Conservation (phyloP, 306 rosid species). For the Calophaca sinica region DNA sequence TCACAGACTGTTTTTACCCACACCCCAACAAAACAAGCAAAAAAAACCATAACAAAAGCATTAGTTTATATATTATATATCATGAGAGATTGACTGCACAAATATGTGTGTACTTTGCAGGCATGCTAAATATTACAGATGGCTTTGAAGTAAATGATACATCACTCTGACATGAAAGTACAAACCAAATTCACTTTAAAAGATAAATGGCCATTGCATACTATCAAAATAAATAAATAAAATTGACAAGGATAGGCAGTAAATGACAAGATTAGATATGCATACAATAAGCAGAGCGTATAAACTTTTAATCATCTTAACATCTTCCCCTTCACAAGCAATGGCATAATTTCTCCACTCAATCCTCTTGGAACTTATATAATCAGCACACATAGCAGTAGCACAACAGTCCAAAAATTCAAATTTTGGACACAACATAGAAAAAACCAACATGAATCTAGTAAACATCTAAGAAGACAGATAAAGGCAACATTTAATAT, state of each 20-base stretch:
- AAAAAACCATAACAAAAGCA: background rate
- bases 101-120: background rate
- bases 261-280: slow-evolving; percentile 21
- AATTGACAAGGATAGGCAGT: background rate
- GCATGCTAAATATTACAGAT: background rate
- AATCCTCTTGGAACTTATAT: slow-evolving; percentile 22
- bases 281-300: background rate
- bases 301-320: slow-evolving; percentile 20
- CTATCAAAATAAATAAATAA: background rate
- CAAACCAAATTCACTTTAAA: slow-evolving; percentile 21
- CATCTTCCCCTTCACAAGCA: slow-evolving; percentile 8
- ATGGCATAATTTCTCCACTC: background rate
- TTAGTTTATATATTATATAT: background rate
- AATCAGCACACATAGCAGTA: slow-evolving; percentile 2
- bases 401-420: slow-evolving; percentile 34
- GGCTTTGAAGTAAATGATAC: slow-evolving; percentile 18
- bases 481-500: slow-evolving; percentile 17
- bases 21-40: background rate
- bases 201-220: background rate
- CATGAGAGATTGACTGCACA: slow-evolving; percentile 2
- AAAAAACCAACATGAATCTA: slow-evolving; percentile 10
- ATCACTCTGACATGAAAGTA: slow-evolving; percentile 13
- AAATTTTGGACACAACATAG: slow-evolving; percentile 21
- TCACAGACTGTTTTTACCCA: slow-evolving; percentile 5
- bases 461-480: slow-evolving; percentile 10